Base-by-base conservation (phyloP, 495 filamentous ascomycete species). In the Wilcoxina mikolae region DNA sequence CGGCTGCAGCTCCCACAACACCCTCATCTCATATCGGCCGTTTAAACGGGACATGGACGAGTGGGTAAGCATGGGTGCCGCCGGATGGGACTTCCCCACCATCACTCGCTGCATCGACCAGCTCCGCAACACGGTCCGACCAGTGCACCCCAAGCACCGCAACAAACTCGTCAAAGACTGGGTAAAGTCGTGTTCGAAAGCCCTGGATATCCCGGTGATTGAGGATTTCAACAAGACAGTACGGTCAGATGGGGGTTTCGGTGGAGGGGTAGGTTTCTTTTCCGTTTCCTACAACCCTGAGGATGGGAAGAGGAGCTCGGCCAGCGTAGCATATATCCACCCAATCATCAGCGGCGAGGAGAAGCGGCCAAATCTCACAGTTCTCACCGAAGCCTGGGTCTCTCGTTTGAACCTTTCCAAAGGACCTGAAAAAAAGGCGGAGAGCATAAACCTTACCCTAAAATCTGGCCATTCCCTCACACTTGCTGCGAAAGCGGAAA, bases 1-100 rank as follows among this genome's bases (percentile, higher is more conserved):
- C 58, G 85, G 85, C 53, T 91, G 85, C 73, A 87, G 83, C 22
- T 84, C 80, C 44, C 85, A 91, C 73, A 91, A 91, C 65, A 89
- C 85, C 25, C 73, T 89, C 51, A 88, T 91, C 64, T 85, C 82
- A 3, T 89, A 88, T 73, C 77, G 84, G 20, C 83, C 85, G 2
- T 89, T 89, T 63, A 77, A 83, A 65, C 84, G 85, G 69, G 85
- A 91, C 66, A 75, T 80, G 68, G 72, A 80, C 47, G 69, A 77
- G 58, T 91, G 85, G 85, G 76, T 81, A 51, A 69, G 75, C 58
- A 72, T 80, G 49, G 85, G 85, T 24, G 83, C 79, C 68, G 77
- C 73, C 59, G 83, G 84, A 55, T 91, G 85, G 85, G 76, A 75
- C 59, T 88, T 89, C 70, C 74, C 79, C 65, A 82, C 77, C 53